Conservation (phyloP, 371 early-diverging fungal species). For the Saksenaea vasiformis region DNA sequence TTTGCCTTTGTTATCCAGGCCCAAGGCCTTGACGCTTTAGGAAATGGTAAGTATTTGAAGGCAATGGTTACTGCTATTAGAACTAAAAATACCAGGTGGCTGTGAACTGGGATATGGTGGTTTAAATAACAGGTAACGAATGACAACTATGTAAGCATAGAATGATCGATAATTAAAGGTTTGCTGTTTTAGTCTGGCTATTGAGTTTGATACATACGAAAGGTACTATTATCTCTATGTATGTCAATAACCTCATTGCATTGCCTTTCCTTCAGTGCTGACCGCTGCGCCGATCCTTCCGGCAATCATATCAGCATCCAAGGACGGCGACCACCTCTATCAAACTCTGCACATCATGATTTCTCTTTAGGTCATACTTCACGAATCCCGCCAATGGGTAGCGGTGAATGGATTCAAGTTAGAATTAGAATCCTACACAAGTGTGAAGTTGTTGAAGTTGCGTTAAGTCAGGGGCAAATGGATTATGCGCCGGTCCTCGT, state of each 20-base stretch:
- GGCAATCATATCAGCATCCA: conserved; percentile 57
- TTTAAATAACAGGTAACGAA: conserved; percentile 31
- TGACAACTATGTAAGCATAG: background rate
- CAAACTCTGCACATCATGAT: conserved; percentile 49
- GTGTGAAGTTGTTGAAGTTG: conserved; percentile 12
- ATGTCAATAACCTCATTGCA: background rate
- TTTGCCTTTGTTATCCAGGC: conserved; percentile 46
- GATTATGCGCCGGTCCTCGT: conserved; percentile 27
- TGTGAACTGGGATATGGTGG: conserved; percentile 52
- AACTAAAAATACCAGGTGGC: conserved; percentile 26
- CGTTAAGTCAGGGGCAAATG: conserved; percentile 15
- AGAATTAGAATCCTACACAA: conserved; percentile 20
- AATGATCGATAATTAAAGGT: background rate
- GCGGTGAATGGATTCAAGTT: conserved; percentile 34
- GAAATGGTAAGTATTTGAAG: conserved; percentile 25
- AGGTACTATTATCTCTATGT: conserved; percentile 25
- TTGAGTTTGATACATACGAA: conserved; percentile 61
- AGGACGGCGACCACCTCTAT: conserved; percentile 25
- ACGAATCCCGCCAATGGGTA: conserved; percentile 35
- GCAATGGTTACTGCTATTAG: background rate
- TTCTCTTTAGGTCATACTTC: conserved; percentile 47
- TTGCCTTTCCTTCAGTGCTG: conserved; percentile 20
- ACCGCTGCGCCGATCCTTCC: conserved; percentile 52
- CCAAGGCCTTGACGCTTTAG: conserved; percentile 23
- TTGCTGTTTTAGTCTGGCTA: conserved; percentile 38